These are phyloP conservation scores for Phytophthora pluvialis DNA, from an alignment of 352 stramenopile genomes.

Conservation along the genomic window DNA sequence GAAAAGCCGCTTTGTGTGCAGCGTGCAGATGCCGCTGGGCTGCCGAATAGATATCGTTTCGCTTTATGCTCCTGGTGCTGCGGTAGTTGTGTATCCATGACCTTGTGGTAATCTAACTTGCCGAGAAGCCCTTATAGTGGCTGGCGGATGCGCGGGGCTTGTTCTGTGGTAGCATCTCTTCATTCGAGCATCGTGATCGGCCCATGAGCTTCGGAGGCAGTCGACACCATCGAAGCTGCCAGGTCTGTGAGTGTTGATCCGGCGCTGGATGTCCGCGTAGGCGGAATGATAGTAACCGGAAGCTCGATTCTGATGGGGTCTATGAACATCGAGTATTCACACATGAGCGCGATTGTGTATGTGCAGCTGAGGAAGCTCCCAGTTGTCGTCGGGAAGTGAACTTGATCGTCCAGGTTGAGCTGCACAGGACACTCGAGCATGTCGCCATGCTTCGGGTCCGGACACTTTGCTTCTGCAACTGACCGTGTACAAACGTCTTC, in stretches of 20 bases:
- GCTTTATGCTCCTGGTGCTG: constrained; percentile 15
- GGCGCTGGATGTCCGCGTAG: constrained; percentile 19
- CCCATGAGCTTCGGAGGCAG: constrained; percentile 16
- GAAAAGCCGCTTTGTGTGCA: constrained; percentile 29
- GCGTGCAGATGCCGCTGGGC: constrained; percentile 23
- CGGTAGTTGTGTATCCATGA: constrained; percentile 6
- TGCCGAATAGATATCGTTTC: constrained; percentile 43
- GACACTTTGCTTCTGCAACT: constrained; percentile 61
- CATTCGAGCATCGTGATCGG: constrained; percentile 30
- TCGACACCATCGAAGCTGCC: constrained; percentile 30
- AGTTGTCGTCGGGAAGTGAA: constrained; percentile 60
- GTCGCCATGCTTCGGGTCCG: constrained; percentile 52
- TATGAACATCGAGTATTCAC: constrained; percentile 48
- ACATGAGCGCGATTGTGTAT: constrained; percentile 70
- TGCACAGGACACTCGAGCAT: constrained; percentile 69
- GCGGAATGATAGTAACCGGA: constrained; percentile 44
- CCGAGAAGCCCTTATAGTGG: constrained; percentile 25
- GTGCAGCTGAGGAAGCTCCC: constrained; percentile 65
- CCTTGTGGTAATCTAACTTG: constrained; percentile 24
- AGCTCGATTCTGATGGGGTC: constrained; percentile 41
- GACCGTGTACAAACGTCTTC: constrained; percentile 49
- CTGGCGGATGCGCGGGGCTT: constrained; percentile 3
- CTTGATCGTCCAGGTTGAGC: constrained; percentile 55
- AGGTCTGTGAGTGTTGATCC: constrained; percentile 33
- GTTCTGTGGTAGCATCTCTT: constrained; percentile 8